Conservation (phyloP, 2,329 filamentous ascomycete species). For the Cryphonectria nitschkei region DNA sequence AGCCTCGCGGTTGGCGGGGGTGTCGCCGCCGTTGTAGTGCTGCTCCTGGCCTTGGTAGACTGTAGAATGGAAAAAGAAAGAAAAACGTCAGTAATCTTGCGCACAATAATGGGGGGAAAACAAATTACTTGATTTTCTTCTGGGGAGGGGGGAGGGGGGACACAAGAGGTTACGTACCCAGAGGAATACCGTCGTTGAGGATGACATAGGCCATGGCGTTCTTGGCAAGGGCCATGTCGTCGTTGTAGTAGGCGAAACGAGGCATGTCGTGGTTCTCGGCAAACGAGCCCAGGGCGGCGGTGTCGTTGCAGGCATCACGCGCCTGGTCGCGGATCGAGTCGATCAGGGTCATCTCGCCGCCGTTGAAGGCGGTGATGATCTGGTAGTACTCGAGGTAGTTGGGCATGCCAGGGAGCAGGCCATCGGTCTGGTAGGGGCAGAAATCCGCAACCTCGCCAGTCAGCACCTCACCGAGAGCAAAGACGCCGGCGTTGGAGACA, state of each 20-base stretch:
- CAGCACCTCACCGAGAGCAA: slow-evolving; percentile 63
- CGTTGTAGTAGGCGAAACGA: slow-evolving; percentile 55
- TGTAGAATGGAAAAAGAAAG: slow-evolving; percentile 40
- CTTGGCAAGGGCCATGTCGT: slow-evolving; percentile 59
- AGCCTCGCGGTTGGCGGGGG: slow-evolving; percentile 53
- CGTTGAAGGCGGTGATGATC: slow-evolving; percentile 43
- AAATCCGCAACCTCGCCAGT: slow-evolving; percentile 56
- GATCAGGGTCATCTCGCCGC: slow-evolving; percentile 44
- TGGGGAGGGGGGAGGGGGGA: too few species aligned
- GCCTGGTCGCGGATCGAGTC: slow-evolving; percentile 45
- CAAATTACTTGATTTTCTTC: too few species aligned
- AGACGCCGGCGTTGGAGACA: slow-evolving; percentile 57
- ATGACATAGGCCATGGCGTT: slow-evolving; percentile 67
- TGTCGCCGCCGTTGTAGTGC: slow-evolving; percentile 48
- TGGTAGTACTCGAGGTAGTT: slow-evolving; percentile 58
- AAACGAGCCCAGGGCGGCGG: slow-evolving; percentile 53
- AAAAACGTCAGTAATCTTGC: slow-evolving; percentile 6
- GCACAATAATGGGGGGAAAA: too few species aligned
- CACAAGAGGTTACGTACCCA: slow-evolving; percentile 30
- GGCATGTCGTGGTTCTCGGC: slow-evolving; percentile 63
- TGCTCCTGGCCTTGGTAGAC: slow-evolving; percentile 64
- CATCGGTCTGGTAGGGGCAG: slow-evolving; percentile 57
- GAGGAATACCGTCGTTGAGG: slow-evolving; percentile 58
- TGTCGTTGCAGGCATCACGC: slow-evolving; percentile 45
- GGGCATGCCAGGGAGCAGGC: slow-evolving; percentile 52